Conservation (phyloP, 108 stramenopile species). For the Discostella pseudostelligera region DNA sequence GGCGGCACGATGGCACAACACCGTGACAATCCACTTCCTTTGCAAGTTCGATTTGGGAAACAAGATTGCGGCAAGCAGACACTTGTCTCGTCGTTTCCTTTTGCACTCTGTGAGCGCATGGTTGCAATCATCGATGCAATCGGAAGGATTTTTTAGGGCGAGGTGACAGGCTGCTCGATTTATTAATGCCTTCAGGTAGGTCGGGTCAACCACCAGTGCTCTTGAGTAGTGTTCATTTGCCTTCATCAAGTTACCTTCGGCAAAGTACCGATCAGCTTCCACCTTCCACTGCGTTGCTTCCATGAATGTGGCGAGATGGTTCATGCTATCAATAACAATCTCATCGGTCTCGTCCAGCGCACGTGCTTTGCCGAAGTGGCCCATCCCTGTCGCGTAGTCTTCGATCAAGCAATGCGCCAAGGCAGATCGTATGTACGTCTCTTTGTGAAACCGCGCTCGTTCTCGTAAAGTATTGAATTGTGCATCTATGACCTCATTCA, state of each 20-base stretch:
- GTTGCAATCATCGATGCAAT: conserved; percentile 50
- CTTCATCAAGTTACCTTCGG: conserved; percentile 20
- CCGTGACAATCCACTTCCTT: conserved; percentile 33
- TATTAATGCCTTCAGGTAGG: conserved; percentile 19
- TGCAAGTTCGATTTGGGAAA: conserved; percentile 3
- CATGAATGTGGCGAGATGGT: conserved; percentile 8
- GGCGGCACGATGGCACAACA: conserved; percentile 31
- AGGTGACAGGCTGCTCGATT: conserved; percentile 55
- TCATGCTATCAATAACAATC: conserved; percentile 14
- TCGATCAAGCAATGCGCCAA: conserved; percentile 39
- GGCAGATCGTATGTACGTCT: conserved; percentile 20
- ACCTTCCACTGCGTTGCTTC: conserved; percentile 39
- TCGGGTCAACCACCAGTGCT: conserved; percentile 39
- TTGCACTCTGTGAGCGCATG: conserved; percentile 16
- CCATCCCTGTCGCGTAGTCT: conserved; percentile 17
- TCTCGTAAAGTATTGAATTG: conserved; percentile 11
- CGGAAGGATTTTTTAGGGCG: conserved; percentile 7
- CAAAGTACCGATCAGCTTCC: conserved; percentile 40
- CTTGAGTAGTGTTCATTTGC: conserved; percentile 38
- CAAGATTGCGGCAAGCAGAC: conserved; percentile 29
- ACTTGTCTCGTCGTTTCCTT: conserved; percentile 1
- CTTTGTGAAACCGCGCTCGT: conserved; percentile 12
- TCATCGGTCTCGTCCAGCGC: conserved; percentile 22
- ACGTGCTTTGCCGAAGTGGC: conserved; percentile 21
- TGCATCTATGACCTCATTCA: conserved; percentile 11